Evolutionary conservation across 2,329 filamentous ascomycete genomes (phyloP), one percentile per base, ranked within the genome.

Genomic region (Ceratocystis harringtonii): DNA sequence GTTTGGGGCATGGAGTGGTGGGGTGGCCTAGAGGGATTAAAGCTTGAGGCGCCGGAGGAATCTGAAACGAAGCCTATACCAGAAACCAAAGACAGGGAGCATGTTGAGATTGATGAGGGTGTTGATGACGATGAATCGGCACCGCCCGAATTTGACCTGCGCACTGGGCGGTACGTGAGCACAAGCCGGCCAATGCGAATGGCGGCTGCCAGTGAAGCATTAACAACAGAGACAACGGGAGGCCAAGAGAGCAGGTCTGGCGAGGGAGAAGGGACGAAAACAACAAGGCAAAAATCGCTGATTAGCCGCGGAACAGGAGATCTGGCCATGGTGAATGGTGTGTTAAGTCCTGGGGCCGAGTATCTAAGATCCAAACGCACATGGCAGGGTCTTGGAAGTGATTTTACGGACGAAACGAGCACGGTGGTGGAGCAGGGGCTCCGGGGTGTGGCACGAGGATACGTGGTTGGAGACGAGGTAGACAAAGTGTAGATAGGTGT

Each of bases 1-100:
- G 78, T 92, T 0, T 96, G 92, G 91, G 90, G 88, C 0, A 87
- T 88, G 0, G 85, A 88, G 70, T 97, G 94, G 94, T 88, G 87
- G 77, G 90, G 87, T 7, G 90, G 94, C 68, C 95, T 95, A 68
- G 86, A 90, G 71, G 82, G 80, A 25, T 75, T 95, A 17, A 65
- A 69, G 5, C 67, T 66, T 63, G 64, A 62, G n/a, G 58, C 6
- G 1, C 43, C 30, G 68, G 69, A 62, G 62, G 45, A 50, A 15
- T 28, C 58, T 69, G 69, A 63, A 62, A 69, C 19, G 69, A 73
- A 48, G 70, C 50, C 48, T 44, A 68, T n/a, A 30, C 64, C 25
- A 25, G 68, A 65, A 45, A 41, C 65, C 19, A 69, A 70, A 1
- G 70, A 66, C 5, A 73, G 73, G 5, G 66, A 62, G 22, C 55